phyloP scores from a whole-genome alignment of 1,284 basidiomycete species.

The Irpex rosettiformis region DNA sequence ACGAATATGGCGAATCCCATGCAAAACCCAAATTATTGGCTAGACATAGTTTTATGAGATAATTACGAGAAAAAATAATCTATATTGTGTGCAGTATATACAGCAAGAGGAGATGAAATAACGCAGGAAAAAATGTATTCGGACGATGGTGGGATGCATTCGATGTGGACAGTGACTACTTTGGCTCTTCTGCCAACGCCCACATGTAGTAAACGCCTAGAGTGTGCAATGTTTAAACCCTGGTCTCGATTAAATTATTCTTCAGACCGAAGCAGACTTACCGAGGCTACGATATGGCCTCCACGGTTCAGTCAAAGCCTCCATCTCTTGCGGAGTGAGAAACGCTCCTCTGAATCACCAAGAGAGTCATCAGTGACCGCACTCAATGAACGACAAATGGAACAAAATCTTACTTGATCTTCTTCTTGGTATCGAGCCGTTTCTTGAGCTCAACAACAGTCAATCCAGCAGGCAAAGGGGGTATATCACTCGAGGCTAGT shows the following conservation, averaged over 20 bases:
- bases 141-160: too few relatives aligned
- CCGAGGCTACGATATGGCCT: conserved; percentile 78
- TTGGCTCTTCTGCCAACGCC: conserved; percentile 43
- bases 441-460: conserved; percentile 58
- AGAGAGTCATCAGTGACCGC: conserved; percentile 1
- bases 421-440: conserved; percentile 76
- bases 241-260: neutral
- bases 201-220: conserved; percentile 63
- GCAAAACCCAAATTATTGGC: neutral
- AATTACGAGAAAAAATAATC: neutral
- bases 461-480: conserved; percentile 59
- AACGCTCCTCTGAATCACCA: conserved; percentile 60
- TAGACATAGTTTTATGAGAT: neutral
- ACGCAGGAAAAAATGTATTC: neutral
- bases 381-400: conserved; percentile 6
- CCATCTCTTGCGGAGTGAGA: conserved; percentile 82
- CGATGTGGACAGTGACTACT: conserved; percentile 9
- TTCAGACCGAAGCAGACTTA: conserved; percentile 28
- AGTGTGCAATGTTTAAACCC: neutral
- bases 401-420: conserved; percentile 63
- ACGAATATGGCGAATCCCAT: conserved; percentile 2
- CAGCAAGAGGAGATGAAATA: neutral
- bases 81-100: neutral
- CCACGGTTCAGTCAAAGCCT: conserved; percentile 73
- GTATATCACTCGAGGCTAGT: conserved; percentile 18